phyloP scores from a whole-genome alignment of 371 early-diverging fungal species.

The Nematocida major region DNA sequence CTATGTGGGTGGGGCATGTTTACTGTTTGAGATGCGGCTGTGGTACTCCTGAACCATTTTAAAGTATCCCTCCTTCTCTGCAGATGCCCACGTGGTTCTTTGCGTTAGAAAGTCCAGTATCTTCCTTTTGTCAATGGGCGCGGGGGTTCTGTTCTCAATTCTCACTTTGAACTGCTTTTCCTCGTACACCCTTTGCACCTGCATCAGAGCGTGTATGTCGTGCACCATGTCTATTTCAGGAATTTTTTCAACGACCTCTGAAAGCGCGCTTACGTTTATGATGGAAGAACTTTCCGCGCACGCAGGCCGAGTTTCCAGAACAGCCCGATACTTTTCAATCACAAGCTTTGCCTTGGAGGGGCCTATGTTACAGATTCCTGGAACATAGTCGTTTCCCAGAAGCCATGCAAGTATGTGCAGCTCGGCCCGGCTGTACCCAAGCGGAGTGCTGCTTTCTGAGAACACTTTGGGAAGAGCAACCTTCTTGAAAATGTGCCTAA shows the following conservation, averaged over 20 bases:
- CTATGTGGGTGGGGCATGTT: not conserved
- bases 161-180: slow-evolving; percentile 21
- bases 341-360: slow-evolving; percentile 81
- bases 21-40: not conserved
- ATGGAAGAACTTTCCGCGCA: not conserved
- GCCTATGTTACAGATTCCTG: slow-evolving; percentile 86
- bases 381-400: slow-evolving; percentile 90
- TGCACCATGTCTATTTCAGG: not conserved
- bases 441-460: slow-evolving; percentile 66
- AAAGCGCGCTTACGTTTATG: not conserved
- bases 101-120: not conserved
- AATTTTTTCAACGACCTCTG: not conserved
- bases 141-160: slow-evolving; percentile 5
- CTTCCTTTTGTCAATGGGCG: not conserved
- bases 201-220: not conserved
- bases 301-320: no score
- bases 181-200: slow-evolving; percentile 12
- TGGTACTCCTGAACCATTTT: not conserved
- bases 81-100: slow-evolving; percentile 27
- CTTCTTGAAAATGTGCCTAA: slow-evolving; percentile 85
- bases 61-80: slow-evolving; percentile 1
- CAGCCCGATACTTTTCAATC: slow-evolving; percentile 59
- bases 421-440: slow-evolving; percentile 70
- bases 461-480: slow-evolving; percentile 73
- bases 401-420: slow-evolving; percentile 78